phyloP scores from a whole-genome alignment of 2,329 filamentous ascomycete genomes.

The Neopestalotiopsis clavispora region DNA sequence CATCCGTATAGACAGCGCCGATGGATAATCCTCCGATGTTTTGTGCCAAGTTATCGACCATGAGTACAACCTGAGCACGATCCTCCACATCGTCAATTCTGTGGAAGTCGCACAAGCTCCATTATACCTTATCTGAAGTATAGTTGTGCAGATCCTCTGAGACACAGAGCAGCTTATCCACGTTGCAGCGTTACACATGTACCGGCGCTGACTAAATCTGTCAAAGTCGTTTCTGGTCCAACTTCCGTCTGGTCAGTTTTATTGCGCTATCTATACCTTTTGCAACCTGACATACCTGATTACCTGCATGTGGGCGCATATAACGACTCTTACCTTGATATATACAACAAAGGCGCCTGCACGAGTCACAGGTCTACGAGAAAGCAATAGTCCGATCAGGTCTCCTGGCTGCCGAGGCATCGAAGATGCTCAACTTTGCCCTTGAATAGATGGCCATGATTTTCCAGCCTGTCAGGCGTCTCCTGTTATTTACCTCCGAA shows the following conservation, averaged over 20 bases:
- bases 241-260: too few relatives aligned
- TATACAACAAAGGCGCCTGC: background rate
- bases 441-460: background rate
- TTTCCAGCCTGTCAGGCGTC: background rate
- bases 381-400: background rate
- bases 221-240: background rate
- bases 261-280: too few relatives aligned
- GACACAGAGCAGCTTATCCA: background rate
- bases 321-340: background rate
- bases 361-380: background rate
- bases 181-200: background rate
- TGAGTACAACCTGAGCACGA: background rate
- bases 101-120: background rate
- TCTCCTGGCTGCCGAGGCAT: background rate
- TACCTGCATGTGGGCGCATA: background rate
- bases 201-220: background rate
- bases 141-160: background rate
- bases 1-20: background rate
- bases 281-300: background rate
- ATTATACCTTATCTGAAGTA: background rate
- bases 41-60: background rate
- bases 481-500: background rate
- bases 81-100: background rate
- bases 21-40: background rate
- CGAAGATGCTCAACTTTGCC: background rate